Evolutionary conservation across 2,329 filamentous ascomycete species (phyloP), one percentile per base, ranked within the genome.

Genomic region (Verticillium longisporum): DNA sequence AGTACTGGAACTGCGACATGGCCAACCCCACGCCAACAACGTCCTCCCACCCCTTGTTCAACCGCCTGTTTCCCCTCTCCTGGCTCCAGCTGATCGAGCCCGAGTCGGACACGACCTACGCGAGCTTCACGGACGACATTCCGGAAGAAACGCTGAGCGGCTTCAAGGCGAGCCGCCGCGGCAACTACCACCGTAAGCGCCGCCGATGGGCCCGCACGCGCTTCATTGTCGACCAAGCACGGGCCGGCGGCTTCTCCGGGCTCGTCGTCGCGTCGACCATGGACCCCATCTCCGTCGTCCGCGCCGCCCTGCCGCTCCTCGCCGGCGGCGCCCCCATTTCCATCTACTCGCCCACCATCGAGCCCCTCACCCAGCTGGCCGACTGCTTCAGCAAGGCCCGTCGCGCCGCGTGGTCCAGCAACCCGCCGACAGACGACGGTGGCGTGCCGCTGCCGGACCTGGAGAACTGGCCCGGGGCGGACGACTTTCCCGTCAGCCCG

Each of bases 1-100:
- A 91, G 72, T 96, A 97, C 79, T 98, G 96, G 76, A 86, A 87
- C 73, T 98, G 88, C 76, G 92, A 96, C 74, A 78, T 83, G 66
- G 83, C 84, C 62, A 86, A 85, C 64, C 86, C 88, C 54, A 83
- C 82, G 65, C 34, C 41, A n/a, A 26, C 15, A 11, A 79, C 86
- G 26, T 95, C 98, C 71, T 79, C 86, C 31, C 95, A 98, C 71
- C 94, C 95, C 0, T 84, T 99, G 11, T 84, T 89, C 73, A 88
- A 84, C 15, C 88, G 95, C 71, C 85, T 99, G 59, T 88, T 94
- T 68, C 86, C 89, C 5, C 80, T 98, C 34, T 94, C 91, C 33
- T 99, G 94, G 93, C 84, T 99, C 2, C 94, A 98, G 74, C 85
- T 99, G 5, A 78, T 97, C 15, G 83, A 89, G 31, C 95, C 95